Evolutionary conservation across 1,284 basidiomycete genomes (phyloP), one percentile per base, ranked within the genome.

Genomic region (Sanghuangporus baumii): DNA sequence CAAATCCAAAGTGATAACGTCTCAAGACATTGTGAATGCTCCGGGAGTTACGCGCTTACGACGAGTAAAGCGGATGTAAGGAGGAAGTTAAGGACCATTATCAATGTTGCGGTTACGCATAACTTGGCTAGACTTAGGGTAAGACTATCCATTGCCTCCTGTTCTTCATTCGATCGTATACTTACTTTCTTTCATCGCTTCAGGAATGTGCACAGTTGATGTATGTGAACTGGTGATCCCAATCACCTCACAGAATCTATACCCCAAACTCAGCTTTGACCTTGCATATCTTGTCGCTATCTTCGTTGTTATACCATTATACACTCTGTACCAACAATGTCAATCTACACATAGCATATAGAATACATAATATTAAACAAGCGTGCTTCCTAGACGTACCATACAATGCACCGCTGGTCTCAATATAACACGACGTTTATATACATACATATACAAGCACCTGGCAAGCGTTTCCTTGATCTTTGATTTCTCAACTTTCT

Each of bases 1-100:
- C 90, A 94, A 75, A 84, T 96, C 65, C 91, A 91, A 68, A 85
- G 89, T 60, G 89, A 94, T 69, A 96, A 95, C 71, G 81, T 98
- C 37, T 89, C 91, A 12, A 78, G 86, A 61, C 90, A 91, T 63
- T 98, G 96, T 72, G 80, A 82, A 37, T 99, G 97, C 74, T 96
- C 94, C 6, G 96, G 95, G 16, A 76, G 85, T 4, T 96, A 90
- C 74, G 81, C 86, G 66, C 78, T 90, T 50, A 88, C 86, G 6
- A 70, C 89, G 50, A 87, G 81, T 66, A 89, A 88, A 69, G 81
- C 77, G 40, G 93, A 96, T 62, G 75, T 84, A 63, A 82, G 83
- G 66, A 76, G 86, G 51, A 88, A 83, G 71, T 72, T 96, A 68
- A 80, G 85, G 65, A 94, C 93, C 52, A 86, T 94, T 62, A 85